These are phyloP conservation scores for Fusarium nurragi DNA, from an alignment of 2,329 filamentous ascomycete genomes.

Conservation along the genomic window DNA sequence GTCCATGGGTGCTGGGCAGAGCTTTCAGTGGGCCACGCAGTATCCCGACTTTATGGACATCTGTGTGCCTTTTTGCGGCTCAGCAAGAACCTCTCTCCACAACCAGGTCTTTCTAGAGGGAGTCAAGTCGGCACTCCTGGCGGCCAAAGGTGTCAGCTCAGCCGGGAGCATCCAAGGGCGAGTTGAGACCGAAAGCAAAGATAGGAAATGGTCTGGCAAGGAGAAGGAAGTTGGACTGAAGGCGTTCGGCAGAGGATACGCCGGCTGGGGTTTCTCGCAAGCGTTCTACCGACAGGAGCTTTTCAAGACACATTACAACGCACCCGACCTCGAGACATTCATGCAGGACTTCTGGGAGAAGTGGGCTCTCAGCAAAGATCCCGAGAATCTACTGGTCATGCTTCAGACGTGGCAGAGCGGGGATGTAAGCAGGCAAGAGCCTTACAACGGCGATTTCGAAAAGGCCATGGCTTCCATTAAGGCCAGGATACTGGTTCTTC, in stretches of 20 bases:
- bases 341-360: slow-evolving; percentile 79
- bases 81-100: slow-evolving; percentile 60
- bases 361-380: slow-evolving; percentile 78
- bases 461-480: slow-evolving; percentile 75
- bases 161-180: slow-evolving; percentile 57
- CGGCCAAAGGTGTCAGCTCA: slow-evolving; percentile 54
- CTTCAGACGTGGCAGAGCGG: slow-evolving; percentile 81
- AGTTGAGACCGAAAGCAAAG: slow-evolving; percentile 30
- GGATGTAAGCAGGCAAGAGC: slow-evolving; percentile 74
- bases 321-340: slow-evolving; percentile 76
- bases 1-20: slow-evolving; percentile 65
- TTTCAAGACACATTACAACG: slow-evolving; percentile 72
- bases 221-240: slow-evolving; percentile 61
- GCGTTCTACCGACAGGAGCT: slow-evolving; percentile 78
- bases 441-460: slow-evolving; percentile 73
- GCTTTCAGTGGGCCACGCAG: slow-evolving; percentile 62
- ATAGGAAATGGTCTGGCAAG: slow-evolving; percentile 53
- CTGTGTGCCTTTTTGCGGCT: slow-evolving; percentile 60
- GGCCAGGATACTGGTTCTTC: slow-evolving; percentile 76
- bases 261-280: slow-evolving; percentile 84
- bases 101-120: slow-evolving; percentile 66
- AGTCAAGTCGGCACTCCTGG: slow-evolving; percentile 57
- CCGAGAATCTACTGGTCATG: slow-evolving; percentile 79
- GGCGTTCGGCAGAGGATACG: slow-evolving; percentile 78
- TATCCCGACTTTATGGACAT: slow-evolving; percentile 59